Base-by-base conservation (phyloP, 805 yeast species). In the Candida sphagnicola region DNA sequence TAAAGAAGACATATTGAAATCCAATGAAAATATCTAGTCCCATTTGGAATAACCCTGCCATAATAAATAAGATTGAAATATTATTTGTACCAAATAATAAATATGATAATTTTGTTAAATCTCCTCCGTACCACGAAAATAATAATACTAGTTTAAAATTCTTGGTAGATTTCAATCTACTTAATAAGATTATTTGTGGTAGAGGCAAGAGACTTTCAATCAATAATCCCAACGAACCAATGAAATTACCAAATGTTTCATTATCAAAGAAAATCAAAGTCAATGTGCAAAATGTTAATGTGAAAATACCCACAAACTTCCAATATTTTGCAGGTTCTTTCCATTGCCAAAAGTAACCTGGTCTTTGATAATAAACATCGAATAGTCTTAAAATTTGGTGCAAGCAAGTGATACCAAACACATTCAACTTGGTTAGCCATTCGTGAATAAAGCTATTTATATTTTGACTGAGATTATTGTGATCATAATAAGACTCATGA, bases 121-220 rank as follows among this genome's bases (percentile, higher is more conserved):
- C 97, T 41, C 96, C 96, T 43, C 91, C 82, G 4, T 89, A 66
- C 97, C 97, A 89, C 51, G 90, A 82, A 14, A 88, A 61, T 26
- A 89, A 57, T 24, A 89, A 64, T 18, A 91, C 77, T 36, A 80
- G 67, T 51, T 88, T 82, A 64, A 89, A 89, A 43, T 93, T 91
- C 46, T 82, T 82, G 5, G 85, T 78, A 0, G 87, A 76, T 49
- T 78, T 78, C 18, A 82, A 50, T 40, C 88, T 72, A 53, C 78
- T 74, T 34, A 85, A 69, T 44, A 85, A 62, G n/a, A 86, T 64
- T 34, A 85, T 79, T 63, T 86, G 88, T 12, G 93, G 91, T 44
- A 86, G 65, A 14, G 96, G 88, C 48, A 85, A 65, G 32, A 78
- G 70, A 18, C 83, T 78, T 57, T 84, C 96, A 13, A 85, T 72